Evolutionary conservation across 2,329 filamentous ascomycete species (phyloP).

Genomic region (Fusarium staphyleae): DNA sequence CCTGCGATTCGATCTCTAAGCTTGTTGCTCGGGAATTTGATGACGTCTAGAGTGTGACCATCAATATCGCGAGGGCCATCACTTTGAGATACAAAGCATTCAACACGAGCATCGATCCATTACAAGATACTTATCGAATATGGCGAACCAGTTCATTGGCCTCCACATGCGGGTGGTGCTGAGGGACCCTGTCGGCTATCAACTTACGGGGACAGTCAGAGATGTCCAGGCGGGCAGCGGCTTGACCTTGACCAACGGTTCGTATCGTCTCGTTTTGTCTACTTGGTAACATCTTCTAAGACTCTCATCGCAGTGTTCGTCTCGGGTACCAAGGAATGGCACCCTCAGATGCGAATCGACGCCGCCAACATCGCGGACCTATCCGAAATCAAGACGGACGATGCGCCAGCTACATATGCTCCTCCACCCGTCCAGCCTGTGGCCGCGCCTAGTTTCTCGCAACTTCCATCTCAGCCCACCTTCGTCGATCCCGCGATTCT

Average conservation of each 20-base stretch:
- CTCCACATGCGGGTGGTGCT: conserved; percentile 78
- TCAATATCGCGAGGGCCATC: conserved; percentile 20
- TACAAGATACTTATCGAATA: conserved; percentile 23
- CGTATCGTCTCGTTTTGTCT: conserved; percentile 32
- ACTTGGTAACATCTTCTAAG: conserved; percentile 9
- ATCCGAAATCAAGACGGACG: conserved; percentile 48
- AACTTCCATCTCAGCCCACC: conserved; percentile 46
- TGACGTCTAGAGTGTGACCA: conserved; percentile 31
- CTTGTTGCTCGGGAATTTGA: conserved; percentile 24
- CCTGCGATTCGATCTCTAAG: conserved; percentile 5
- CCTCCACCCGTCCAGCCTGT: conserved; percentile 38
- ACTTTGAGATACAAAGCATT: conserved; percentile 10
- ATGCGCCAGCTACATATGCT: conserved; percentile 40
- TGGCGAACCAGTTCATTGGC: conserved; percentile 74
- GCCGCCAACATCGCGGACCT: conserved; percentile 56
- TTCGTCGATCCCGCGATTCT: conserved; percentile 87
- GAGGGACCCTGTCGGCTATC: conserved; percentile 67
- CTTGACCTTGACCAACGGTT: conserved; percentile 76
- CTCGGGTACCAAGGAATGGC: conserved; percentile 52
- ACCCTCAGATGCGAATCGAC: conserved; percentile 54
- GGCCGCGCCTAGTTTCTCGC: conserved; percentile 38
- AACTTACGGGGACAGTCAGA: conserved; percentile 74
- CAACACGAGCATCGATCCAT: not conserved
- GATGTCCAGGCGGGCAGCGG: conserved; percentile 71
- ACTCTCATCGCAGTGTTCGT: conserved; percentile 46